Evolutionary conservation across 169 alveolate genomes (phyloP).

Genomic region (Eimeria falciformis): DNA sequence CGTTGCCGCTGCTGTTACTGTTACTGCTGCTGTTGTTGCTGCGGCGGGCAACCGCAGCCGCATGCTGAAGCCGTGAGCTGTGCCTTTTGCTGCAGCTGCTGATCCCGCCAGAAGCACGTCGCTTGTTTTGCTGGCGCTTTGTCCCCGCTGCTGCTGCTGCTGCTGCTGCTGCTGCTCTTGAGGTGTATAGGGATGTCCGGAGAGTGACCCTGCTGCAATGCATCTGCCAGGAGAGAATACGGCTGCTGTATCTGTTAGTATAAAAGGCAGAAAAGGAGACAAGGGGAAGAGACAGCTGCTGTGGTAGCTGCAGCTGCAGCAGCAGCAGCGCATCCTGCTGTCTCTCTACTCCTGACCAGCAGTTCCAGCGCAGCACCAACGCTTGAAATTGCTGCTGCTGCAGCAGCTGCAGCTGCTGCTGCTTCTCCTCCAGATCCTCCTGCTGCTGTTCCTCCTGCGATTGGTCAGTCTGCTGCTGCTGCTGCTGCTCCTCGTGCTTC

Average conservation of each 20-base stretch:
- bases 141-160: conserved; percentile 19
- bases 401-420: conserved; percentile 30
- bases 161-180: conserved; percentile 42
- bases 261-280: conserved; percentile 18
- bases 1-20: background rate
- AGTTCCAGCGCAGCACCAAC: conserved; percentile 34
- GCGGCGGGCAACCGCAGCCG: background rate
- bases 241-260: conserved; percentile 1
- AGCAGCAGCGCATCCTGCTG: background rate
- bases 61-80: conserved; percentile 5
- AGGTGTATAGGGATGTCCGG: conserved; percentile 12
- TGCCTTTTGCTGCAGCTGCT: conserved; percentile 25
- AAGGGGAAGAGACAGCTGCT: background rate
- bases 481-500: conserved; percentile 38
- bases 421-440: background rate
- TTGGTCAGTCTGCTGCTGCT: background rate
- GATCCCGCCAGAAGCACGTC: background rate
- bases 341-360: conserved; percentile 21
- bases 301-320: conserved; percentile 49
- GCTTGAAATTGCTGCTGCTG: conserved; percentile 3
- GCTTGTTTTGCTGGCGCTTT: background rate
- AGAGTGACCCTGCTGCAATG: conserved; percentile 56
- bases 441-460: conserved; percentile 23
- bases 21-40: background rate
- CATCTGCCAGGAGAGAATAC: conserved; percentile 22